These are phyloP conservation scores for Terfezia boudieri DNA, from an alignment of 495 filamentous ascomycete genomes.

Conservation along the genomic window DNA sequence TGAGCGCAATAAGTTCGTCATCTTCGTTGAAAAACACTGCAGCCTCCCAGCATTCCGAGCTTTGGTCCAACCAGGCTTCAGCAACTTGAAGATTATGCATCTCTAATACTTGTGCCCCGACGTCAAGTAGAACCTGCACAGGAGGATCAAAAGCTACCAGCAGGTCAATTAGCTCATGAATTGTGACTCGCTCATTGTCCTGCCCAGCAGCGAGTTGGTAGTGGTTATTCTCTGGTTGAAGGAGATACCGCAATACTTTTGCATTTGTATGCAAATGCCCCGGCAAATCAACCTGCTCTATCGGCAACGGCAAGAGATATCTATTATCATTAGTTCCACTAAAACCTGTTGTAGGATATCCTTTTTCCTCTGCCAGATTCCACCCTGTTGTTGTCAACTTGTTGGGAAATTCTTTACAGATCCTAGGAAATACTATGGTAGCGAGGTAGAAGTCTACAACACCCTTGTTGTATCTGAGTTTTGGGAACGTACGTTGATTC, in stretches of 20 bases:
- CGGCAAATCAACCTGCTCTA: slow-evolving; percentile 33
- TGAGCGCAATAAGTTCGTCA: slow-evolving; percentile 28
- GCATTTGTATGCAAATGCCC: slow-evolving; percentile 41
- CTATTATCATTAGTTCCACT: slow-evolving; percentile 52
- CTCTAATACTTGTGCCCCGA: slow-evolving; percentile 51
- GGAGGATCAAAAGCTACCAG: slow-evolving; percentile 22
- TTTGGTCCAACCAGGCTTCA: slow-evolving; percentile 24
- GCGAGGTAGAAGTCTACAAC: slow-evolving; percentile 42
- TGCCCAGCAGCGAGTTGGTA: slow-evolving; percentile 7
- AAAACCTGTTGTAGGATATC: slow-evolving; percentile 39
- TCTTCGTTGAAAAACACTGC: slow-evolving; percentile 32
- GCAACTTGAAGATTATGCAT: slow-evolving; percentile 36
- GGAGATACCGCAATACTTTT: slow-evolving; percentile 33
- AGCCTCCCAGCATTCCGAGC: slow-evolving; percentile 19
- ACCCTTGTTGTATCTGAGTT: slow-evolving; percentile 28
- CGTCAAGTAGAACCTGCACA: slow-evolving; percentile 43
- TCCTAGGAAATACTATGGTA: slow-evolving; percentile 39
- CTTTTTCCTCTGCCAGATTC: slow-evolving; percentile 34
- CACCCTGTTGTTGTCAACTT: slow-evolving; percentile 51
- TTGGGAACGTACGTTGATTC: slow-evolving; percentile 27
- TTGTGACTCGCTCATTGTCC: slow-evolving; percentile 13
- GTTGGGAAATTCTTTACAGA: slow-evolving; percentile 38
- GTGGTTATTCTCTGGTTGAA: slow-evolving; percentile 34
- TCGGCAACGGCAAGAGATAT: slow-evolving; percentile 30
- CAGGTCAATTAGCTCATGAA: slow-evolving; percentile 26